These are phyloP conservation scores for Eremochloa ophiuroides DNA, from an alignment of 176 grass and related monocot genomes.

Conservation along the genomic window DNA sequence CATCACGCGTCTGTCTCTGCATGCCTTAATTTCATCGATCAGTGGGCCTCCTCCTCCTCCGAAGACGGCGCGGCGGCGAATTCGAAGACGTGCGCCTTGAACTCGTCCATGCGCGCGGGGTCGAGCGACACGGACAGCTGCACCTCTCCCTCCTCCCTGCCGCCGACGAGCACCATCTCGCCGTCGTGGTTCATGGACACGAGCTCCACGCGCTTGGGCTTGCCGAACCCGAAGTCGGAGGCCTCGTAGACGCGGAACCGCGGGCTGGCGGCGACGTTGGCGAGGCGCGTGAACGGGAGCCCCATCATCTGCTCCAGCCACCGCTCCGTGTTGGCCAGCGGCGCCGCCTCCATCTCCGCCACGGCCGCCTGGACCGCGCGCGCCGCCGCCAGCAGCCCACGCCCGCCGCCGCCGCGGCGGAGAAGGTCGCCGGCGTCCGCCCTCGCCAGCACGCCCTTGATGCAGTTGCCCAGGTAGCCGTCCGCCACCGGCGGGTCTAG, in stretches of 20 bases:
- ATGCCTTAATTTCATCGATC: no score
- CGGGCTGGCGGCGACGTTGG: slow-evolving; percentile 45
- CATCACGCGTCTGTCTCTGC: no score
- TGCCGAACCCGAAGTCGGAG: slow-evolving; percentile 49
- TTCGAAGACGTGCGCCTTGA: slow-evolving; percentile 31
- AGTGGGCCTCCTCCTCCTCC: no score
- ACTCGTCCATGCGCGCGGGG: slow-evolving; percentile 28
- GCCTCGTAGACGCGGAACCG: slow-evolving; percentile 39
- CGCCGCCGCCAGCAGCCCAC: not conserved
- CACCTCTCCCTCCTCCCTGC: slow-evolving; percentile 19
- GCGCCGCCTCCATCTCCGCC: slow-evolving; percentile 30
- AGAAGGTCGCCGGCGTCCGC: slow-evolving; percentile 18
- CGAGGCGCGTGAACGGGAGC: slow-evolving; percentile 5
- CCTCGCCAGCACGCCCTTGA: not conserved
- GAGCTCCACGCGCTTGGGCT: slow-evolving; percentile 38
- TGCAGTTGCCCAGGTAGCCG: slow-evolving; percentile 48
- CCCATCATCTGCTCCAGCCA: slow-evolving; percentile 23
- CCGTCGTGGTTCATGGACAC: slow-evolving; percentile 60
- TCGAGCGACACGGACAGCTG: slow-evolving; percentile 38
- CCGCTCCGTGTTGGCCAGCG: not conserved
- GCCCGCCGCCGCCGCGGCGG: no score
- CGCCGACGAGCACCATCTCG: slow-evolving; percentile 40
- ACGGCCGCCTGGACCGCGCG: slow-evolving; percentile 31
- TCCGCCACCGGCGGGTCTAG: slow-evolving; percentile 22
- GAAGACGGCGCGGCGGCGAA: not conserved